These are phyloP conservation scores for Neckera pumila DNA, from an alignment of 225 moss, liverwort and hornwort species.

Conservation along the genomic window DNA sequence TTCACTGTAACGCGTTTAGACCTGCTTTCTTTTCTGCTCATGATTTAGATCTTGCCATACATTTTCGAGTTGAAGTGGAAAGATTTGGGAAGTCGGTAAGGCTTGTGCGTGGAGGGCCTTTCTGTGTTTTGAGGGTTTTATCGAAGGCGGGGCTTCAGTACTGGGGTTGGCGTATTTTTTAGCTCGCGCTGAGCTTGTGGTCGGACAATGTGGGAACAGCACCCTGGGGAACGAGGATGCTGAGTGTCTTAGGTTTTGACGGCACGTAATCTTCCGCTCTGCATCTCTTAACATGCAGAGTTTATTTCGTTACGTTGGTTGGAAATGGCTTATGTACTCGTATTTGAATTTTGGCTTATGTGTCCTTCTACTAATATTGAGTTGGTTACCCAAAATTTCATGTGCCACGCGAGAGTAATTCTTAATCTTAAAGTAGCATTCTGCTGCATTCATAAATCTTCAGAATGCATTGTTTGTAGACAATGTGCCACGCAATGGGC, in stretches of 20 bases:
- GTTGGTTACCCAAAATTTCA: no score
- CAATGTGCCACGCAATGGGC: no score
- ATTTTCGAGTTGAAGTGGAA: neutral
- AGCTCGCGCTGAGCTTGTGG: neutral
- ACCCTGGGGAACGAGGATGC: neutral
- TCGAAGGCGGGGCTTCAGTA: no score
- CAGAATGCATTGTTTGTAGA: rapidly evolving
- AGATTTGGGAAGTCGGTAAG: neutral
- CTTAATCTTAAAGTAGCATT: no score
- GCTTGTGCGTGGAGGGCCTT: no score
- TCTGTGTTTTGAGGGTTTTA: neutral
- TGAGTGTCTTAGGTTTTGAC: neutral
- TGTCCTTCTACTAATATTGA: no score
- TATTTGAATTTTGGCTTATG: neutral
- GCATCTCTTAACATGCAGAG: neutral
- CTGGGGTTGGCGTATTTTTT: neutral
- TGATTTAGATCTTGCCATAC: neutral
- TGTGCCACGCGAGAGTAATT: no score
- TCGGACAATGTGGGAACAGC: neutral
- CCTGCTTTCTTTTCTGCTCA: neutral
- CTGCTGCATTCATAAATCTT: neutral
- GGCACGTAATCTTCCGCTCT: no score
- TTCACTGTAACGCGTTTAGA: neutral
- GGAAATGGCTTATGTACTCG: no score
- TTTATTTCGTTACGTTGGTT: neutral